Evolutionary conservation across 495 filamentous ascomycete genomes (phyloP).

Genomic region (Aspergillus hancockii): DNA sequence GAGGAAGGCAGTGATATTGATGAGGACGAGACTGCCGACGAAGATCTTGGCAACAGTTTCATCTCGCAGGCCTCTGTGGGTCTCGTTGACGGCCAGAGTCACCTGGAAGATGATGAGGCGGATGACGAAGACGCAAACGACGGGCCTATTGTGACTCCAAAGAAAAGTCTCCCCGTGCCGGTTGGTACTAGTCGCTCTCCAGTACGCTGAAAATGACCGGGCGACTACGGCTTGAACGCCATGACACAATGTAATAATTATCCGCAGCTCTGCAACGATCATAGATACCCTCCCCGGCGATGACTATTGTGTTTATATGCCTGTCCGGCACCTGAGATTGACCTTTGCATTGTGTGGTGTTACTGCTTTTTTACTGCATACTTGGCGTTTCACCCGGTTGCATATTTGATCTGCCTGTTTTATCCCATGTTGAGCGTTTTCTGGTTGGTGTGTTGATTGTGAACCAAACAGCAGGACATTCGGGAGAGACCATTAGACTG

Average conservation of each 20-base stretch:
- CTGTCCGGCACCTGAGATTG: neutral
- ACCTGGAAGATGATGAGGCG: neutral
- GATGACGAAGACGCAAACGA: slow-evolving; percentile 6
- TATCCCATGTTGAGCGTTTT: neutral
- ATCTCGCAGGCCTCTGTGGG: slow-evolving; percentile 8
- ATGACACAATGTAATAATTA: neutral
- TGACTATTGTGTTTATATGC: slow-evolving; percentile 2
- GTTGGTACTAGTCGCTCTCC: neutral
- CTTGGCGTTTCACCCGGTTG: neutral
- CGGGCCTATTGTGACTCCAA: neutral
- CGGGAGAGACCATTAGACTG: neutral
- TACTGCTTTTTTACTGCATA: neutral
- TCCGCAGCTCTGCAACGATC: neutral
- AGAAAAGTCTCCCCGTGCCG: neutral
- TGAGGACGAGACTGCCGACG: slow-evolving; percentile 53
- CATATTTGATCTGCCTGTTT: neutral
- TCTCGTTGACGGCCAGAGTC: slow-evolving; percentile 3
- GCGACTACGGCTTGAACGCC: neutral
- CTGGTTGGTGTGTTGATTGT: neutral
- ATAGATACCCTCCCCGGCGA: neutral
- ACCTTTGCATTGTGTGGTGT: slow-evolving; percentile 4
- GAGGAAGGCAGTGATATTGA: slow-evolving; percentile 46
- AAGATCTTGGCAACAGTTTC: slow-evolving; percentile 32
- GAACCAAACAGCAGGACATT: neutral
- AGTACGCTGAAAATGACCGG: neutral